phyloP scores from a whole-genome alignment of 2,329 filamentous ascomycete genomes.

The Ceratocystis alfenasii region DNA sequence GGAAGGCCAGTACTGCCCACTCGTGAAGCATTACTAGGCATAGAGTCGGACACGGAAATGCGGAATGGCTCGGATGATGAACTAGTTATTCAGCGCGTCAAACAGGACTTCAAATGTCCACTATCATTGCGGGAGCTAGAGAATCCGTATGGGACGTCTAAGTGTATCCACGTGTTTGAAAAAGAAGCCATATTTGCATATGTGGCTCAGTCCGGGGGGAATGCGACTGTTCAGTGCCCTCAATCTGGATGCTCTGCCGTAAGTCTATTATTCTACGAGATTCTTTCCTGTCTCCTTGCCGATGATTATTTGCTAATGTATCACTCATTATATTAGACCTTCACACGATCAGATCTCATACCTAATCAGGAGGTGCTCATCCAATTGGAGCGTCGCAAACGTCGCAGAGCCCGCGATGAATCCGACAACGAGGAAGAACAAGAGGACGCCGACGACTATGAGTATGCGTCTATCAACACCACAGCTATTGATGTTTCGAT shows the following conservation, averaged over 20 bases:
- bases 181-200: constrained; percentile 49
- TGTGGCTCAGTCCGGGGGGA: constrained; percentile 43
- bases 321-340: not conserved
- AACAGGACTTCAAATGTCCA: constrained; percentile 56
- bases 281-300: not conserved
- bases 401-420: constrained; percentile 10
- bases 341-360: constrained; percentile 5
- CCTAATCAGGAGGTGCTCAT: constrained; percentile 15
- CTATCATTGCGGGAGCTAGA: constrained; percentile 52
- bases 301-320: not conserved
- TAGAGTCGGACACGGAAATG: constrained; percentile 36
- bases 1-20: constrained; percentile 32
- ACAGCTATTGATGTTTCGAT: not conserved
- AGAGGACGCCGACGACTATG: constrained; percentile 14
- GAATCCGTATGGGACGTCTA: constrained; percentile 53
- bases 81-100: constrained; percentile 51
- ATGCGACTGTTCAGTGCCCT: constrained; percentile 15
- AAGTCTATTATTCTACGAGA: constrained; percentile 23
- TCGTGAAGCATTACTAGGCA: constrained; percentile 23
- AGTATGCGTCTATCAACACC: constrained; percentile 17
- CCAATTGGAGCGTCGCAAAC: constrained; percentile 14
- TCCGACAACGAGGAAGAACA: constrained; percentile 15
- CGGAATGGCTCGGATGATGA: constrained; percentile 52
- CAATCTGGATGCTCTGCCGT: constrained; percentile 41
- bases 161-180: constrained; percentile 64